These are phyloP conservation scores for Achaetomium macrosporum DNA, from an alignment of 2,329 filamentous ascomycete genomes.

Conservation along the genomic window DNA sequence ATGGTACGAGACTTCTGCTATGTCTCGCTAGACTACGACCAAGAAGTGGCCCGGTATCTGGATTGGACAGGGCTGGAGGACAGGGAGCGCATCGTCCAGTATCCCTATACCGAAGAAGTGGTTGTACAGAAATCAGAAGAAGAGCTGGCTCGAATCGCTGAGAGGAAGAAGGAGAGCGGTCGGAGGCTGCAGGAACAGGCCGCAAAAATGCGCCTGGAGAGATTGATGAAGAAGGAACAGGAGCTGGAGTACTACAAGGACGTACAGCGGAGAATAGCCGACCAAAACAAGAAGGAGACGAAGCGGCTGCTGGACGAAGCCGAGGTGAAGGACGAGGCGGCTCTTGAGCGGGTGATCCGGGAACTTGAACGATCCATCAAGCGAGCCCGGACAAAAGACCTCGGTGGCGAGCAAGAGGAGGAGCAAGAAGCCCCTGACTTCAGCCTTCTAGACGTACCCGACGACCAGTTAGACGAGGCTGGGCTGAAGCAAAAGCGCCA, in stretches of 20 bases:
- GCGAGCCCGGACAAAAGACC: slow-evolving; percentile 86
- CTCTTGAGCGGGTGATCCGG: slow-evolving; percentile 76
- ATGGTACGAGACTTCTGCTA: slow-evolving; percentile 88
- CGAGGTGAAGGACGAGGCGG: slow-evolving; percentile 84
- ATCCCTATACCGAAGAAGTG: slow-evolving; percentile 87
- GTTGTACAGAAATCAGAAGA: slow-evolving; percentile 89
- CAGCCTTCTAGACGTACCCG: slow-evolving; percentile 79
- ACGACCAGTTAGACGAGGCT: slow-evolving; percentile 89
- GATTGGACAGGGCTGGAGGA: slow-evolving; percentile 93
- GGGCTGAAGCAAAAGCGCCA: slow-evolving; percentile 87
- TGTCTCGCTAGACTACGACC: slow-evolving; percentile 75
- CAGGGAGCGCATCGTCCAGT: slow-evolving; percentile 82
- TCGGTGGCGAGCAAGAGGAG: slow-evolving; percentile 75
- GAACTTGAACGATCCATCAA: slow-evolving; percentile 88
- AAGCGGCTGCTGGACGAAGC: slow-evolving; percentile 80
- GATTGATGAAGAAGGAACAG: slow-evolving; percentile 90
- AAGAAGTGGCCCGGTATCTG: slow-evolving; percentile 68
- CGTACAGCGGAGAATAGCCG: slow-evolving; percentile 64
- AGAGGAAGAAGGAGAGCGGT: slow-evolving; percentile 92
- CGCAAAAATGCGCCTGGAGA: slow-evolving; percentile 93
- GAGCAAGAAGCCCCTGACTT: slow-evolving; percentile 80
- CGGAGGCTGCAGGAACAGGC: slow-evolving; percentile 89
- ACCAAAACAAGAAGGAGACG: slow-evolving; percentile 85
- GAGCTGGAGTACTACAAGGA: slow-evolving; percentile 91
- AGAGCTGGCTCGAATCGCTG: slow-evolving; percentile 81